Evolutionary conservation across 1,284 basidiomycete genomes (phyloP).

Genomic region (Fomes fomentarius): DNA sequence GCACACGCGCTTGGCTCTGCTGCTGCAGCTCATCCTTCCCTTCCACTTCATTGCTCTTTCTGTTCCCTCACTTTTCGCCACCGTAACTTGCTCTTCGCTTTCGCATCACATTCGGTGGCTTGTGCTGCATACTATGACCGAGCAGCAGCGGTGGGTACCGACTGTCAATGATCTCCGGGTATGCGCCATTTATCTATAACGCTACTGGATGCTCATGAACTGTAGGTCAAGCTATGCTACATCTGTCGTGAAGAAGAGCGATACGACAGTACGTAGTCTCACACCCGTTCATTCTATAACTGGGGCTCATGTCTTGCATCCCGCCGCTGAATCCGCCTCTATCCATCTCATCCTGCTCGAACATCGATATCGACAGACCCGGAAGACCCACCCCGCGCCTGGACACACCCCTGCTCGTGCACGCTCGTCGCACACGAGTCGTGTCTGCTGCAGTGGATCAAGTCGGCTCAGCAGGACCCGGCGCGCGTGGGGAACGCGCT

Average conservation of each 20-base stretch:
- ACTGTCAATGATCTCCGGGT: not conserved
- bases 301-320: too few species aligned
- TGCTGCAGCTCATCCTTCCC: not conserved
- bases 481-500: constrained; percentile 60
- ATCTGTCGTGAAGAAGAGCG: constrained; percentile 77
- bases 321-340: not conserved
- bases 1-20: not conserved
- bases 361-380: too few species aligned
- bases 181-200: not conserved
- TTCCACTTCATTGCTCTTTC: not conserved
- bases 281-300: too few species aligned
- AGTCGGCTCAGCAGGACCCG: constrained; percentile 59
- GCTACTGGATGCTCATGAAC: not conserved
- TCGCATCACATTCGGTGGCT: not conserved
- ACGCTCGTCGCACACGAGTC: constrained; percentile 79
- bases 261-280: constrained; percentile 48
- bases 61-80: not conserved
- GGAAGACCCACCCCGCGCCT: constrained; percentile 50
- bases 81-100: not conserved
- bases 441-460: constrained; percentile 79
- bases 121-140: not conserved
- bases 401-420: constrained; percentile 81
- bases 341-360: not conserved
- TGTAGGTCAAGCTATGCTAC: constrained; percentile 75
- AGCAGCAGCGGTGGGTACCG: not conserved